Percentiles rank a stretch among this genome's conserved stretches.
Conservation (phyloP, 495 filamentous ascomycete species). For the Penicillium coprophilum region DNA sequence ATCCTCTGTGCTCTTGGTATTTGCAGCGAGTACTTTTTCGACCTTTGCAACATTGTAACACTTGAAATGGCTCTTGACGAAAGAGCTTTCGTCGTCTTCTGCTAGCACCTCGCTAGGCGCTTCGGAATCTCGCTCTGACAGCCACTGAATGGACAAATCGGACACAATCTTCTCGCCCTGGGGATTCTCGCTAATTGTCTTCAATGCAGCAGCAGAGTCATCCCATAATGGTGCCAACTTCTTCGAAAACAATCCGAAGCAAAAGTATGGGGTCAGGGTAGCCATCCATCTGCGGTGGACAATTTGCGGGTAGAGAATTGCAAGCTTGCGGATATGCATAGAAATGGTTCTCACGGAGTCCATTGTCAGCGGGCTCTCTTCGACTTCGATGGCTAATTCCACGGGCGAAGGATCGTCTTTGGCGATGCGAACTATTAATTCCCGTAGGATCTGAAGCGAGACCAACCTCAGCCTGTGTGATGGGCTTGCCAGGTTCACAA, state of each 20-base stretch:
- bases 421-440: conserved; percentile 34
- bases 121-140: conserved; percentile 56
- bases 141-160: conserved; percentile 75
- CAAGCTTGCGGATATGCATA: conserved; percentile 81
- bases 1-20: conserved; percentile 26
- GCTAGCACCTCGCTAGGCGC: conserved; percentile 19
- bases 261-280: conserved; percentile 72
- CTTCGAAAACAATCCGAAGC: conserved; percentile 86
- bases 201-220: conserved; percentile 71
- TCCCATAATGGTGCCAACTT: conserved; percentile 82
- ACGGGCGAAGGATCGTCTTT: conserved; percentile 46
- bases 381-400: conserved; percentile 61
- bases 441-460: conserved; percentile 65
- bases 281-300: conserved; percentile 61
- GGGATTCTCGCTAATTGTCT: conserved; percentile 67
- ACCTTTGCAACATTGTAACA: conserved; percentile 71
- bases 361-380: conserved; percentile 72
- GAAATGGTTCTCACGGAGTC: conserved; percentile 71
- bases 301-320: conserved; percentile 56
- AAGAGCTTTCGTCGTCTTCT: conserved; percentile 32
- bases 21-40: conserved; percentile 41
- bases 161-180: conserved; percentile 71
- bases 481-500: conserved; percentile 67
- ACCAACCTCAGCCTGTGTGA: conserved; percentile 69
- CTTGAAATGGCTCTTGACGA: conserved; percentile 61